Percentiles rank a stretch among this genome's conserved stretches.
phyloP scores from a whole-genome alignment of 805 yeast species.

The Candida xyloterini region DNA sequence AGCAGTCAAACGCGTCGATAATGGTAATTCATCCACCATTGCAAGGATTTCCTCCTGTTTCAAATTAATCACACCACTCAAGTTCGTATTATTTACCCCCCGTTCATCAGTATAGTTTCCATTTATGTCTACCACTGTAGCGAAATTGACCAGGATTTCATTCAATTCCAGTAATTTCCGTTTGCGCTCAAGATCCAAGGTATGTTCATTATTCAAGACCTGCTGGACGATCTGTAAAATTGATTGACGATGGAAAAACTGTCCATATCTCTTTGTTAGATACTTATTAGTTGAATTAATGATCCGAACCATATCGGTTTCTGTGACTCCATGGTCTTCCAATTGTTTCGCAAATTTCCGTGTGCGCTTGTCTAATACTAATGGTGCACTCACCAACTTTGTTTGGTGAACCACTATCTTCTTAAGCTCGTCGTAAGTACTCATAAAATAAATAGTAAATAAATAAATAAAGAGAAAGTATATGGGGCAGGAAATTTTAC shows the following conservation, averaged over 20 bases:
- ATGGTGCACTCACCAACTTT: conserved; percentile 17
- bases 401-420: conserved; percentile 26
- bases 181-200: conserved; percentile 11
- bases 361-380: conserved; percentile 16
- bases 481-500: neutral
- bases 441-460: conserved; percentile 3
- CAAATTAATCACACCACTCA: conserved; percentile 24
- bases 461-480: neutral
- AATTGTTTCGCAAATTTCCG: conserved; percentile 9
- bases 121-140: conserved; percentile 23
- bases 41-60: conserved; percentile 24
- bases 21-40: conserved; percentile 32
- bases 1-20: conserved; percentile 19
- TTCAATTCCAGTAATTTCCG: conserved; percentile 27
- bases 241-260: conserved; percentile 31
- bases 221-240: conserved; percentile 31
- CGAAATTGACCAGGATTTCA: conserved; percentile 27
- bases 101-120: conserved; percentile 20
- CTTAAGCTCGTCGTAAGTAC: conserved; percentile 26
- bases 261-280: conserved; percentile 18
- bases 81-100: conserved; percentile 15
- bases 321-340: conserved; percentile 8
- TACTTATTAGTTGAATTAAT: conserved; percentile 11
- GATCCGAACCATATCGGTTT: conserved; percentile 13
- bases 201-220: conserved; percentile 26